Conservation (phyloP, 306 rosid species). For the Begonia peltatifolia region DNA sequence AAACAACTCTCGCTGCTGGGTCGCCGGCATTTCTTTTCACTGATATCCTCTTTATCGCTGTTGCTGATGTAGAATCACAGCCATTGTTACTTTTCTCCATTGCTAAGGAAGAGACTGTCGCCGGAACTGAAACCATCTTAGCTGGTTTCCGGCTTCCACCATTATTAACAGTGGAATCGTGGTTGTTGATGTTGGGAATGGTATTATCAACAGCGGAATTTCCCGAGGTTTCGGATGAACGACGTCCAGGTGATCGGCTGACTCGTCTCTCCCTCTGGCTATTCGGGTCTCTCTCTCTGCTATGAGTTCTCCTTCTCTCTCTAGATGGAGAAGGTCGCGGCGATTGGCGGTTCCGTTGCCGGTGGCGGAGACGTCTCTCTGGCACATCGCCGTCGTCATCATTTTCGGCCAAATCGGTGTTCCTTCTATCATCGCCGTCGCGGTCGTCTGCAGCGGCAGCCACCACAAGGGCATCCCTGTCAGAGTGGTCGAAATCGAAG, state of each 20-base stretch:
- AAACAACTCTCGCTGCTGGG: slow-evolving; percentile 27
- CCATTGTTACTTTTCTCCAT: slow-evolving; percentile 73
- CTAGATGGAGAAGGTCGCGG: slow-evolving; percentile 34
- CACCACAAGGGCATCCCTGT: slow-evolving; percentile 17
- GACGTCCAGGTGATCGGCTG: slow-evolving; percentile 76
- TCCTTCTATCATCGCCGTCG: slow-evolving; percentile 8
- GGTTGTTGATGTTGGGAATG: slow-evolving; percentile 7
- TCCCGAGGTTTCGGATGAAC: slow-evolving; percentile 29
- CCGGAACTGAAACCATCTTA: slow-evolving; percentile 90
- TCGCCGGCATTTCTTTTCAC: slow-evolving; percentile 71
- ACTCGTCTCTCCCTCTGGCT: slow-evolving; percentile 70
- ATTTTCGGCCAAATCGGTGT: slow-evolving; percentile 13
- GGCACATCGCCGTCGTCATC: slow-evolving; percentile 26
- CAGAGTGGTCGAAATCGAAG: slow-evolving; percentile 52
- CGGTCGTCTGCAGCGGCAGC: slow-evolving; percentile 22
- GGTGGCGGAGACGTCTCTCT: slow-evolving; percentile 34
- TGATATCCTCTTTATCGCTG: slow-evolving; percentile 39
- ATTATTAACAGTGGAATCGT: not conserved
- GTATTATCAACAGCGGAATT: slow-evolving; percentile 1
- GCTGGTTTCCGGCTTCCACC: slow-evolving; percentile 31
- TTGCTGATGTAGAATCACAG: slow-evolving; percentile 21
- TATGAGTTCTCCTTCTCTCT: slow-evolving; percentile 67
- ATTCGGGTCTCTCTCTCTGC: slow-evolving; percentile 60
- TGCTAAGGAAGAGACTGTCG: slow-evolving; percentile 60
- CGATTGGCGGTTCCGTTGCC: slow-evolving; percentile 40